These are phyloP conservation scores for Aspergillus steynii DNA, from an alignment of 495 filamentous ascomycete genomes.

Conservation along the genomic window DNA sequence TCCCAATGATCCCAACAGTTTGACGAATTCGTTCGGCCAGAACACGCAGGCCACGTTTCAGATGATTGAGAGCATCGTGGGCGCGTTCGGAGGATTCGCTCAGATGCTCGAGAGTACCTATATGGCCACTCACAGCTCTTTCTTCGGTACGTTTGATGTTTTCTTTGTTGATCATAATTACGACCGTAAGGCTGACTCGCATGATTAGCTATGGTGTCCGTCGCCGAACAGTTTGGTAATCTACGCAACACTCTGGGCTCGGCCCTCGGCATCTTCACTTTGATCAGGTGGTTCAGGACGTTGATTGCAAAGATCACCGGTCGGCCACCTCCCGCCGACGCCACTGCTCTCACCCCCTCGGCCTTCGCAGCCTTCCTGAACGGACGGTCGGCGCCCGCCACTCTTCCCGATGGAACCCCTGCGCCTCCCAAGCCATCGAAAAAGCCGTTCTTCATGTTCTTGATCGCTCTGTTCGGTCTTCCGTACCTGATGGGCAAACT, in stretches of 20 bases:
- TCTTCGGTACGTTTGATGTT: conserved; percentile 75
- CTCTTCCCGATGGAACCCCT: conserved; percentile 56
- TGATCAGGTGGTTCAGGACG: conserved; percentile 91
- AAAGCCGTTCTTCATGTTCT: conserved; percentile 95
- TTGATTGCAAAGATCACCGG: conserved; percentile 93
- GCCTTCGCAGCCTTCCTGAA: conserved; percentile 84
- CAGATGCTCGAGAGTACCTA: conserved; percentile 99
- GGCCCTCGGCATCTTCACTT: conserved; percentile 89
- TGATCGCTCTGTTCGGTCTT: conserved; percentile 89
- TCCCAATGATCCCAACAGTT: conserved; percentile 88
- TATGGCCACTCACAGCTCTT: conserved; percentile 99
- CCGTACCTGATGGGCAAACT: conserved; percentile 95
- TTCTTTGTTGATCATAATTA: conserved; percentile 2
- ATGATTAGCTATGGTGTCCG: conserved; percentile 88
- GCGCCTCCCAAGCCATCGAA: conserved; percentile 72
- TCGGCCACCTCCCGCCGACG: conserved; percentile 82
- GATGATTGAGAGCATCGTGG: conserved; percentile 97
- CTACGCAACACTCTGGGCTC: conserved; percentile 94
- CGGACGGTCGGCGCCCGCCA: conserved; percentile 37
- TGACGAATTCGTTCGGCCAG: conserved; percentile 86
- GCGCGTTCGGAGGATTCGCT: conserved; percentile 93
- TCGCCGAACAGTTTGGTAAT: conserved; percentile 95
- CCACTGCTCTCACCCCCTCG: conserved; percentile 80
- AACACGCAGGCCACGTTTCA: conserved; percentile 98
- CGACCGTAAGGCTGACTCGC: conserved; percentile 12